These are phyloP conservation scores for Hyphopichia wangnamkhiaoensis DNA, from an alignment of 1,139 yeast genomes.

Conservation along the genomic window DNA sequence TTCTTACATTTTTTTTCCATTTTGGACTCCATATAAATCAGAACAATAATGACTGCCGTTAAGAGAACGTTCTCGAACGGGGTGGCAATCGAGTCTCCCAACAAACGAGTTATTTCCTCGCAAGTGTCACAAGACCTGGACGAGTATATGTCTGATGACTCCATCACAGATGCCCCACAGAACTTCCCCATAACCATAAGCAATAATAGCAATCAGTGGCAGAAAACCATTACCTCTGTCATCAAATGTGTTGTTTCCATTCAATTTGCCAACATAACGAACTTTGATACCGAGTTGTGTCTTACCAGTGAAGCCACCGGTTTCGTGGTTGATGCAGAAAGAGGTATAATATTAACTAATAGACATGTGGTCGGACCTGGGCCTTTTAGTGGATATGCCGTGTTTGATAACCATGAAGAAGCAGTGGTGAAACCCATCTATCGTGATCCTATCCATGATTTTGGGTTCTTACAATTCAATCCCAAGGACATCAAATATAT, in stretches of 20 bases:
- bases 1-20: neutral
- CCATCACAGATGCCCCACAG: slow-evolving; percentile 4
- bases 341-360: slow-evolving; percentile 85
- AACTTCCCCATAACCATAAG: slow-evolving; percentile 1
- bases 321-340: slow-evolving; percentile 81
- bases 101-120: slow-evolving; percentile 1
- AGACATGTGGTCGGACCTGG: slow-evolving; percentile 96
- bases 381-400: slow-evolving; percentile 87
- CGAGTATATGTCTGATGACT: slow-evolving; percentile 16
- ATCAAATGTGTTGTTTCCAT: slow-evolving; percentile 87
- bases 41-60: slow-evolving; percentile 1
- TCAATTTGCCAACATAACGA: slow-evolving; percentile 83
- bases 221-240: slow-evolving; percentile 75
- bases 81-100: neutral
- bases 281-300: slow-evolving; percentile 84
- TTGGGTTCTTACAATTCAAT: slow-evolving; percentile 77
- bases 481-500: slow-evolving; percentile 73
- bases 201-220: slow-evolving; percentile 53
- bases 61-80: slow-evolving; percentile 1
- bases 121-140: slow-evolving; percentile 11
- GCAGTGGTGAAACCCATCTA: slow-evolving; percentile 81
- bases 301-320: slow-evolving; percentile 91
- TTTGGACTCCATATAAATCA: neutral
- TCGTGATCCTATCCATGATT: slow-evolving; percentile 85
- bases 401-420: slow-evolving; percentile 94